Percentiles rank a stretch among this genome's conserved stretches.
These are phyloP conservation scores for Pleurotus giganteus DNA, from an alignment of 768 basidiomycete species.

Conservation along the genomic window DNA sequence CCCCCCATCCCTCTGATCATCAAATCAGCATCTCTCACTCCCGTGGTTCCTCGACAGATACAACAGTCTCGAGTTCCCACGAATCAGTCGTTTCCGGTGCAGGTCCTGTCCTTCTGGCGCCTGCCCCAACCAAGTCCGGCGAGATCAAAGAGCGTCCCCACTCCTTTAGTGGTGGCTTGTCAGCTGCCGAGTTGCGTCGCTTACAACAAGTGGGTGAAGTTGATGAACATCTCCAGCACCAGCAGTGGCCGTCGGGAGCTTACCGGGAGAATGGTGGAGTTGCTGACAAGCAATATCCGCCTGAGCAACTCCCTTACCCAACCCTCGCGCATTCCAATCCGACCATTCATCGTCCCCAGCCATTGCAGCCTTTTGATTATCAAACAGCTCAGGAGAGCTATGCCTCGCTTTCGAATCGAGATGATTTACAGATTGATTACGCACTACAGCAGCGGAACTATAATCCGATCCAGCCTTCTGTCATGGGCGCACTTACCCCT, in stretches of 20 bases:
- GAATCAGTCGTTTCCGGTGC: conserved; percentile 49
- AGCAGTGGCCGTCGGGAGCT: conserved; percentile 50
- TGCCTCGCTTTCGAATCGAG: conserved; percentile 31
- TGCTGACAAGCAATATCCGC: conserved; percentile 39
- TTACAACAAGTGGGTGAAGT: conserved; percentile 65
- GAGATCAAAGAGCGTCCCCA: conserved; percentile 72
- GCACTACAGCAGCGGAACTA: conserved; percentile 56
- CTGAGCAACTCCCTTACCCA: conserved; percentile 58
- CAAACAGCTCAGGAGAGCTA: conserved; percentile 33
- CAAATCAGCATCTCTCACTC: conserved; percentile 70
- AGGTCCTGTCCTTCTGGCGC: conserved; percentile 56
- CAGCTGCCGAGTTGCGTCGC: conserved; percentile 70
- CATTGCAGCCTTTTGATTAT: conserved; percentile 51
- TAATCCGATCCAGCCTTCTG: conserved; percentile 35
- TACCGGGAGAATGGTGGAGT: conserved; percentile 42
- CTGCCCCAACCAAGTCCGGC: conserved; percentile 49
- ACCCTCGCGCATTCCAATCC: conserved; percentile 54
- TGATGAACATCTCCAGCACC: conserved; percentile 38
- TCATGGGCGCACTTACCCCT: conserved; percentile 32
- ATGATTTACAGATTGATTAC: conserved; percentile 56
- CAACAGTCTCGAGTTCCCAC: conserved; percentile 58
- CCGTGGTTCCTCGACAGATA: conserved; percentile 81
- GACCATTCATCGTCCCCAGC: conserved; percentile 48
- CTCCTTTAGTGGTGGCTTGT: conserved; percentile 78
- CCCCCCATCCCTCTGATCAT: conserved; percentile 67